Evolutionary conservation across 208 protist species (phyloP), one percentile per base, ranked within the genome.

Genomic region (Hexamita inflata): DNA sequence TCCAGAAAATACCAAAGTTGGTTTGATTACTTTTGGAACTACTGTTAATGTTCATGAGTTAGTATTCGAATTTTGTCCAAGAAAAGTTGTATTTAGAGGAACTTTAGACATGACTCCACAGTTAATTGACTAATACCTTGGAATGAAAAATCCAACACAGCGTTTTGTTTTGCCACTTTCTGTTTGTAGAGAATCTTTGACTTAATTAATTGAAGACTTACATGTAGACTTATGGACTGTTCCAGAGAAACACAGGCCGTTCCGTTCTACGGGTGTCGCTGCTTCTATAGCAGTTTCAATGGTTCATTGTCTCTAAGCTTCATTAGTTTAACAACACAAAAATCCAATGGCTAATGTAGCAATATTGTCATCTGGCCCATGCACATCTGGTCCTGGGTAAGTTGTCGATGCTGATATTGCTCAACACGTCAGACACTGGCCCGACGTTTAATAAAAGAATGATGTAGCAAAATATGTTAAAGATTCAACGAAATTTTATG

Each of bases 11-110:
- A 45, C 11, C 32, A 40, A 49, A 32, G 38, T 70, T 19, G n/a
- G 11, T 11, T 38, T 70, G 15, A 34, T 70, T 11, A 49, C 64
- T 24, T 70, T 70, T 45, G 64, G 64, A 32, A 49, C 40, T 24
- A 38, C 42, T 13, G 64, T 49, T 40, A 70, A n/a, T 45, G 64
- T 70, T 49, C 64, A 70, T n/a, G 64, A 70, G 42, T 7, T 70
- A 2, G 32, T 45, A 24, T 70, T 45, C n/a, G 64, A 70, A n/a
- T 24, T 70, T 15, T 70, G 64, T 49, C 64, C 64, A 30, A n/a
- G 64, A 49, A 70, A 45, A 49, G 40, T 70, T n/a, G 64, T 70
- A 7, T 45, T 70, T 45, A 40, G 64, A 32, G 64, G 64, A 49
- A 35, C 38, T 24, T 7, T 57, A 38, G 64, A 70, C 42, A 45